Percentiles rank a stretch among this genome's conserved stretches.
Conservation (phyloP, 257 asterid species). For the Solanum bukasovii region DNA sequence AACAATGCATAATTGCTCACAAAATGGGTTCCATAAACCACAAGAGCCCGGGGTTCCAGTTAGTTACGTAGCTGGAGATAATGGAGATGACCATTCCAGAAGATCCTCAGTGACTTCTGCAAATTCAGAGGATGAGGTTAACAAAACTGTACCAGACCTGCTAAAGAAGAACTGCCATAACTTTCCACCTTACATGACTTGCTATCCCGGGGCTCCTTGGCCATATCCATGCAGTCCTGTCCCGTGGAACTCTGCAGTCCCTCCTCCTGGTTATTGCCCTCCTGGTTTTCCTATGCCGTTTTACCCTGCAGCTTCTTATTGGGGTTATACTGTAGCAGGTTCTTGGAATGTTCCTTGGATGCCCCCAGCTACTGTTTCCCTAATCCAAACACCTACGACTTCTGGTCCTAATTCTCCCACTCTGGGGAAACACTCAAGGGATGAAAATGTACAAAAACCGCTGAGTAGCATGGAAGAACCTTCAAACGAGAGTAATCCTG, state of each 20-base stretch:
- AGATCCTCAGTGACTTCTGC: conserved; percentile 27
- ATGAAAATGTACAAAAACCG: conserved; percentile 18
- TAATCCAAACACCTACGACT: conserved; percentile 7
- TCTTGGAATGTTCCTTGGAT: conserved; percentile 37
- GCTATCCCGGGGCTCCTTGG: conserved; percentile 68
- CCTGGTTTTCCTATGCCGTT: conserved; percentile 50
- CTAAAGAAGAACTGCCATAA: conserved; percentile 25
- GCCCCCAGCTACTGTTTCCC: conserved; percentile 2
- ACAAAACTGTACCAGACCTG: conserved; percentile 21
- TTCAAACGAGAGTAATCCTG: conserved; percentile 22
- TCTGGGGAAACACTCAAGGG: conserved; percentile 56
- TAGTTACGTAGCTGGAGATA: conserved; percentile 24
- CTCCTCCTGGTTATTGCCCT: conserved; percentile 38
- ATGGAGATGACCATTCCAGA: conserved; percentile 29
- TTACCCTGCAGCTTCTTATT: conserved; percentile 53
- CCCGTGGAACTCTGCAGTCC: conserved; percentile 34
- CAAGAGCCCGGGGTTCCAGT: conserved; percentile 24
- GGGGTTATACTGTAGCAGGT: conserved; percentile 44
- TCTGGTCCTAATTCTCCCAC: conserved; percentile 38
- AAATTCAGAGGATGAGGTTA: conserved; percentile 36
- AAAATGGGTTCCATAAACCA: conserved; percentile 34
- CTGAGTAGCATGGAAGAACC: conserved; percentile 1
- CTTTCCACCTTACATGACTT: conserved; percentile 44
- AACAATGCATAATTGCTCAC: conserved; percentile 12
- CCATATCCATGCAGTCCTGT: conserved; percentile 53